Percentiles rank a stretch among this genome's conserved stretches.
Conservation (phyloP, 352 stramenopile species). For the Pythium coloratum region DNA sequence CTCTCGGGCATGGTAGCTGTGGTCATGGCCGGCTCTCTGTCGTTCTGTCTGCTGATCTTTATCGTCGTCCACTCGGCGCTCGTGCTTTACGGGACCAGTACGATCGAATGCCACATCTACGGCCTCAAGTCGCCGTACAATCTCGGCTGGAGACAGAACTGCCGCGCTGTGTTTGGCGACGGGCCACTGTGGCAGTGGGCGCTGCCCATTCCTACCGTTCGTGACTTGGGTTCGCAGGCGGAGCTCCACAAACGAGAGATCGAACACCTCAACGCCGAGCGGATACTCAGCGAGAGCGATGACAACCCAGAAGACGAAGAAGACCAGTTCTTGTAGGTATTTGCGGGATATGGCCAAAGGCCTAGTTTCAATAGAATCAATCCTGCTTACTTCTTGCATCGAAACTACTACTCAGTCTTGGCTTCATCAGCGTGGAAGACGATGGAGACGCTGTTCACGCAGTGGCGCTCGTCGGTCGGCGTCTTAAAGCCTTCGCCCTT, state of each 20-base stretch:
- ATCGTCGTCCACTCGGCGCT: constrained; percentile 73
- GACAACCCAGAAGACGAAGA: constrained; percentile 55
- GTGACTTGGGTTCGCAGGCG: constrained; percentile 19
- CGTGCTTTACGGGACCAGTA: constrained; percentile 64
- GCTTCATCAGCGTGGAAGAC: constrained; percentile 77
- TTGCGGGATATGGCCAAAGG: background rate
- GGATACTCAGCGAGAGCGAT: constrained; percentile 34
- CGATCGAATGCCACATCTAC: constrained; percentile 80
- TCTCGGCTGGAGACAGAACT: constrained; percentile 62
- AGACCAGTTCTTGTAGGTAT: constrained; percentile 48
- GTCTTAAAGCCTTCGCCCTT: constrained; percentile 88
- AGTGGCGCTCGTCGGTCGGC: constrained; percentile 87
- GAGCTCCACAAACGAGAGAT: constrained; percentile 47
- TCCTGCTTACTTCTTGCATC: no score
- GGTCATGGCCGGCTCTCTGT: constrained; percentile 67
- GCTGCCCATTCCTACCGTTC: constrained; percentile 40
- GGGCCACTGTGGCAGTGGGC: constrained; percentile 54
- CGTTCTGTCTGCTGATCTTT: constrained; percentile 71
- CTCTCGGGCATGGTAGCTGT: constrained; percentile 63
- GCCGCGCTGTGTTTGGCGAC: constrained; percentile 52
- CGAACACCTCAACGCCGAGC: constrained; percentile 46
- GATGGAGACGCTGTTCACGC: constrained; percentile 90
- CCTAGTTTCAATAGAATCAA: background rate
- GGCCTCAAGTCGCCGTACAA: constrained; percentile 65
- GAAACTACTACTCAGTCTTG: constrained; percentile 15